These are phyloP conservation scores for Corylus americana DNA, from an alignment of 306 rosid genomes.

Conservation along the genomic window DNA sequence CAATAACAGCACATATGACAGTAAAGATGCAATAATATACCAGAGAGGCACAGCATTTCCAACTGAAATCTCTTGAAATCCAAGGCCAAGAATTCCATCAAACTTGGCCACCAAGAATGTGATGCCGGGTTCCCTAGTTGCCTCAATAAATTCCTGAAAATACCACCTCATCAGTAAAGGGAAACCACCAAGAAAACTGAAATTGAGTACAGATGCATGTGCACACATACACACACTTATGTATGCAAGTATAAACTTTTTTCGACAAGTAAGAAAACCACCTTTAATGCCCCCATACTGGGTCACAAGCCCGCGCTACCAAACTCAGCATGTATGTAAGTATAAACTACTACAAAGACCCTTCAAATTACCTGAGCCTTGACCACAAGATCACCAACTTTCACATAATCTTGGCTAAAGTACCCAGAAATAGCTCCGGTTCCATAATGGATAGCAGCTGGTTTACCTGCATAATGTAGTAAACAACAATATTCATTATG, in stretches of 20 bases:
- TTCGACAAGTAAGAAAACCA: too few species aligned
- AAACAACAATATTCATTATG: background rate
- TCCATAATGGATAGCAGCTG: slow-evolving; percentile 55
- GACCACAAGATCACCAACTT: slow-evolving; percentile 53
- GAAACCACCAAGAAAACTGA: background rate
- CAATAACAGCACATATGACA: background rate
- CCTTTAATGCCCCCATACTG: too few species aligned
- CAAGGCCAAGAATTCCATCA: slow-evolving; percentile 60
- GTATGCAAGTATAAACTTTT: background rate
- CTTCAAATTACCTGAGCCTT: slow-evolving; percentile 42
- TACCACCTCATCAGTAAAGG: background rate
- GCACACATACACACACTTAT: background rate
- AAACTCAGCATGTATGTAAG: background rate
- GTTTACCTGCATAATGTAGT: slow-evolving; percentile 37
- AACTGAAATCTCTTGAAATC: slow-evolving; percentile 55
- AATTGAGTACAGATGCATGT: background rate
- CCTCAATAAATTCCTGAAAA: slow-evolving; percentile 55
- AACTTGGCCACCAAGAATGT: slow-evolving; percentile 50
- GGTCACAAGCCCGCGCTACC: too few species aligned
- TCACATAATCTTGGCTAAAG: slow-evolving; percentile 52
- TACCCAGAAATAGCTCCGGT: slow-evolving; percentile 60
- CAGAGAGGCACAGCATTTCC: slow-evolving; percentile 49
- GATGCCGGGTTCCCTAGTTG: slow-evolving; percentile 55
- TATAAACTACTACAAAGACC: background rate
- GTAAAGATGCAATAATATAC: slow-evolving; percentile 11